phyloP scores from a whole-genome alignment of 129 eudicot species.

The Flaveria ramosissima region DNA sequence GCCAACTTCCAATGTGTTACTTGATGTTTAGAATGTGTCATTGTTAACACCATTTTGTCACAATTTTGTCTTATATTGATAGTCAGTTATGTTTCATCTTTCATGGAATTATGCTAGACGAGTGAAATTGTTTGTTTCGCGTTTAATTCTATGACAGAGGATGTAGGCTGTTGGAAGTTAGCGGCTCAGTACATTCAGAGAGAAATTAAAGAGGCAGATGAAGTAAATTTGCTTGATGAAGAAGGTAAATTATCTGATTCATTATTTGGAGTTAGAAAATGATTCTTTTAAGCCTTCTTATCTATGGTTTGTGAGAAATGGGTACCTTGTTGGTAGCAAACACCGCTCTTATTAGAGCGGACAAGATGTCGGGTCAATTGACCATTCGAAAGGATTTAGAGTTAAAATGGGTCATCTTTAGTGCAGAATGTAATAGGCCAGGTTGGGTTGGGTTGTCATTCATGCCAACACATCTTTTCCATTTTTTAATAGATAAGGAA shows the following conservation, averaged over 20 bases:
- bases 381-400: not conserved
- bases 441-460: conserved; percentile 8
- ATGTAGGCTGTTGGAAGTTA: conserved; percentile 56
- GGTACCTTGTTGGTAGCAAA: not conserved
- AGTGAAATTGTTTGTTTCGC: not conserved
- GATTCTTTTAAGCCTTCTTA: not conserved
- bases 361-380: too few species aligned
- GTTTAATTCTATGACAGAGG: conserved; percentile 40
- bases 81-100: not conserved
- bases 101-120: not conserved
- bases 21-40: not conserved
- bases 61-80: not conserved
- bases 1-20: not conserved
- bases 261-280: conserved; percentile 21
- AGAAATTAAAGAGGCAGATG: conserved; percentile 77
- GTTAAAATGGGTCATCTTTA: not conserved
- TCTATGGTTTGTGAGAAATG: not conserved
- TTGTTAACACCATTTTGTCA: not conserved
- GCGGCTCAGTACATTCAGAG: conserved; percentile 55
- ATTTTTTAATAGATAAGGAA: not conserved
- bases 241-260: conserved; percentile 51
- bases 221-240: conserved; percentile 85
- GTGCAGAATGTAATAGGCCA: not conserved
- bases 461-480: not conserved
- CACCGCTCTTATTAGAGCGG: not conserved